Base-by-base conservation (phyloP, 495 filamentous ascomycete genomes). In the Barbatosphaeria neglecta region DNA sequence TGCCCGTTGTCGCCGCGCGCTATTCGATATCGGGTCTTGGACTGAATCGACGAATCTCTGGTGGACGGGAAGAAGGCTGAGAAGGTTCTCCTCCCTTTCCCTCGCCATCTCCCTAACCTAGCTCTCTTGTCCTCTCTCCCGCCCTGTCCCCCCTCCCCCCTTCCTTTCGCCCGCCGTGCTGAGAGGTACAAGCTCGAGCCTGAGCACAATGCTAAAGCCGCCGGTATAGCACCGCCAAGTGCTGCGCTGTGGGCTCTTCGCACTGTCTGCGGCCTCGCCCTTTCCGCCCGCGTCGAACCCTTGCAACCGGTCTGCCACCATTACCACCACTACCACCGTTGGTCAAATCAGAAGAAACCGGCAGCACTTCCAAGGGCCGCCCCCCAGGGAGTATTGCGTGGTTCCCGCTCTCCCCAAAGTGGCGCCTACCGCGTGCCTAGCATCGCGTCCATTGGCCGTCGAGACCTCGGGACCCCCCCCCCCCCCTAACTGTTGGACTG, bases 11-110 rank as follows among this genome's bases (percentile, higher is more conserved):
- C 31, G 31, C 31, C 31, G n/a, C 27, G 3, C 31, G 31, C 31
- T 35, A 51, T 49, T 55, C 47, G 50, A 49, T 55, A 53, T 53
- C 48, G 46, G 48, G 23, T 37, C 38, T 33, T 25, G 31, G 22
- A 43, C 44, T 31, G 45, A 41, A 41, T 22, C 41, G 31, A 37
- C 44, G 41, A 35, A 17, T 40, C 18, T 19, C 41, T 43, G 43
- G 40, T 40, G 27, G 50, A 10, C 23, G 33, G 50, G 46, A 45
- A 37, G 41, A 47, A 47, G 43, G 52, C 53, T 55, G 56, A 55
- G 31, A 52, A 28, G 23, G 17, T 4, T 33, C 15, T n/a, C n/a
- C n/a, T n/a, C n/a, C n/a, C n/a, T n/a, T n/a, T n/a, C n/a, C n/a
- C n/a, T n/a, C n/a, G n/a, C n/a, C n/a, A n/a, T n/a, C n/a, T n/a